Percentiles rank a stretch among this genome's conserved stretches.
Conservation (phyloP, 2,329 filamentous ascomycete genomes). For the Talaromyces sp. region DNA sequence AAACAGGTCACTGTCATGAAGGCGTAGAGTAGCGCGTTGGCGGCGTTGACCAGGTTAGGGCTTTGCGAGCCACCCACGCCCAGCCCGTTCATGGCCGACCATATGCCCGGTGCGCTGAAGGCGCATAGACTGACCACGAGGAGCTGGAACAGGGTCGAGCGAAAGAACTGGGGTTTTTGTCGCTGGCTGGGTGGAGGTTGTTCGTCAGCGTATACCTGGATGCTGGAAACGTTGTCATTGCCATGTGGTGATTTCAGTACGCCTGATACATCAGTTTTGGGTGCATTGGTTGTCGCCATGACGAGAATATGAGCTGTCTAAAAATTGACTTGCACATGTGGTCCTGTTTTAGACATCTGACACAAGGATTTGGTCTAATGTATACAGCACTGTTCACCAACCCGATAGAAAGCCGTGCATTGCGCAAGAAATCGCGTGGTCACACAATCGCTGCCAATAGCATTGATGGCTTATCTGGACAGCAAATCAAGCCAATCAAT, state of each 20-base stretch:
- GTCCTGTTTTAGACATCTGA: too few relatives aligned
- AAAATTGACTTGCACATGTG: not conserved
- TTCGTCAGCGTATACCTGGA: not conserved
- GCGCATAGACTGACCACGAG: slow-evolving; percentile 35
- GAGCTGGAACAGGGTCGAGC: slow-evolving; percentile 41
- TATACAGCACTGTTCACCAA: not conserved
- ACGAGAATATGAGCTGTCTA: not conserved
- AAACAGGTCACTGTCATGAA: slow-evolving; percentile 45
- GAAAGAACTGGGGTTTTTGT: slow-evolving; percentile 24
- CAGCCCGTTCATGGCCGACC: slow-evolving; percentile 41
- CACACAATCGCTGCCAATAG: not conserved
- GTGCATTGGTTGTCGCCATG: not conserved
- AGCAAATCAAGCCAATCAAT: not conserved
- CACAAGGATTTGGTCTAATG: too few relatives aligned
- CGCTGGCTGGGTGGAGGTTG: not conserved
- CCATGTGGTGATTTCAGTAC: not conserved
- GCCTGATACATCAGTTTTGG: not conserved
- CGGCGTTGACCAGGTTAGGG: slow-evolving; percentile 47
- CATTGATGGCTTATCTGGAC: not conserved
- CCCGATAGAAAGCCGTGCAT: not conserved
- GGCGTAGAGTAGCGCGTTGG: slow-evolving; percentile 45
- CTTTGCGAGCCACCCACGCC: slow-evolving; percentile 39
- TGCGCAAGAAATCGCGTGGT: not conserved
- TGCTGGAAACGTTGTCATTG: not conserved
- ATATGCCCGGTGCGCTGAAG: slow-evolving; percentile 40